Percentiles rank a stretch among this genome's conserved stretches.
Evolutionary conservation across 2,329 filamentous ascomycete species (phyloP).

Genomic region (Aspergillus clavatus): DNA sequence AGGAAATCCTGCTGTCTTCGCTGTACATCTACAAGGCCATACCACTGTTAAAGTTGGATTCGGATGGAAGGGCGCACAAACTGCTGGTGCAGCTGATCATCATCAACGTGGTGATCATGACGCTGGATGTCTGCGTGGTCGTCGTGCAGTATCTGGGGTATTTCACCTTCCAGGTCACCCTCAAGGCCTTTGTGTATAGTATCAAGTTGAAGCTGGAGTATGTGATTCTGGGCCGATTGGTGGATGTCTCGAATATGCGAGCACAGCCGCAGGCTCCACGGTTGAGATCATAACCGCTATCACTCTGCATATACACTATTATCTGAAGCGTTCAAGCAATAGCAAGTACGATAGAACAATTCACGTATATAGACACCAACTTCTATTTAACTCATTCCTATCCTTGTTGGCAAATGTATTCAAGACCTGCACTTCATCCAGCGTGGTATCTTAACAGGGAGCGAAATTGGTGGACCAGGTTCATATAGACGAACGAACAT

Average conservation of each 20-base stretch:
- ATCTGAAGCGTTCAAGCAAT: too few relatives aligned
- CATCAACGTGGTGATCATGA: slow-evolving; percentile 45
- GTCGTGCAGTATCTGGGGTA: slow-evolving; percentile 38
- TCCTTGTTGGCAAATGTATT: too few relatives aligned
- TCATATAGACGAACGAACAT: too few relatives aligned
- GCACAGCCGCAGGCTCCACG: slow-evolving; percentile 5
- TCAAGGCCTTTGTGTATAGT: slow-evolving; percentile 44
- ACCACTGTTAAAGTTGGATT: slow-evolving; percentile 44
- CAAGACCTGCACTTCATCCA: too few relatives aligned
- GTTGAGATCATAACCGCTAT: slow-evolving; percentile 1
- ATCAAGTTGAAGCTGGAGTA: slow-evolving; percentile 47
- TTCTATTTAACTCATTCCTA: too few relatives aligned
- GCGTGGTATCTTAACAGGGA: too few relatives aligned
- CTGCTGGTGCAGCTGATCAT: slow-evolving; percentile 42
- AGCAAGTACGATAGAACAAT: too few relatives aligned
- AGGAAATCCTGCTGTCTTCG: slow-evolving; percentile 50
- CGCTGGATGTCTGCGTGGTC: slow-evolving; percentile 42
- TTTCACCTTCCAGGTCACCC: slow-evolving; percentile 41
- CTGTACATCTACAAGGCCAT: slow-evolving; percentile 51
- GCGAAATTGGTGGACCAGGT: too few relatives aligned
- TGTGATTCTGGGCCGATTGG: slow-evolving; percentile 40
- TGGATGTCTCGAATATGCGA: slow-evolving; percentile 19
- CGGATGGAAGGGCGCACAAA: slow-evolving; percentile 33
- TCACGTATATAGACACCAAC: too few relatives aligned
- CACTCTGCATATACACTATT: too few relatives aligned